Percentiles rank a stretch among this genome's conserved stretches.
Evolutionary conservation across 1,284 basidiomycete genomes (phyloP).

Genomic region (Irpex rosettiformis): DNA sequence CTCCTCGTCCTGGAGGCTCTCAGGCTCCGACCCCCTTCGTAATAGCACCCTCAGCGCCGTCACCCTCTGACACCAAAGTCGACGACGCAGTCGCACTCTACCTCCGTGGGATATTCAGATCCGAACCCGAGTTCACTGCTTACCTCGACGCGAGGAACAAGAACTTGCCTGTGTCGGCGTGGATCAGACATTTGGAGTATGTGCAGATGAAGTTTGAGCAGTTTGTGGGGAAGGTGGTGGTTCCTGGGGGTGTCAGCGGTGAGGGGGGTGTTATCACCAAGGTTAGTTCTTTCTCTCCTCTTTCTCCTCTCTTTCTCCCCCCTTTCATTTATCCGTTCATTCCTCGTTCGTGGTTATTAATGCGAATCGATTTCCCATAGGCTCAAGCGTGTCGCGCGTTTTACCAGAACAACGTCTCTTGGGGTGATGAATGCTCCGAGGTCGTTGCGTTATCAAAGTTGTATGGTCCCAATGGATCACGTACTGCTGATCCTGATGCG

Average conservation of each 20-base stretch:
- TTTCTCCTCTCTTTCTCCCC: too few species aligned
- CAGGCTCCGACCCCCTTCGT: too few species aligned
- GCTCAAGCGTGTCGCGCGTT: conserved; percentile 53
- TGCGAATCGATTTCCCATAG: conserved; percentile 28
- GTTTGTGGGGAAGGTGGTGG: conserved; percentile 17
- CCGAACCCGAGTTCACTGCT: conserved; percentile 22
- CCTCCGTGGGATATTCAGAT: conserved; percentile 20
- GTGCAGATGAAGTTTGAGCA: conserved; percentile 25
- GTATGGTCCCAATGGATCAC: conserved; percentile 55
- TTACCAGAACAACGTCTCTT: conserved; percentile 36
- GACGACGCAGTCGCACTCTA: conserved; percentile 22
- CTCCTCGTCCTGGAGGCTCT: too few species aligned
- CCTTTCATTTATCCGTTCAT: too few species aligned
- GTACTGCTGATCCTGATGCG: conserved; percentile 46
- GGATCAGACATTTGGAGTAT: conserved; percentile 28
- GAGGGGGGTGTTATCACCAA: conserved; percentile 21
- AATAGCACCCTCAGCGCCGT: not conserved
- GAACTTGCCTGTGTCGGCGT: conserved; percentile 22
- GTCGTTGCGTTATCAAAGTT: conserved; percentile 44
- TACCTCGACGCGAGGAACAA: conserved; percentile 21
- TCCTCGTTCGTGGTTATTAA: too few species aligned
- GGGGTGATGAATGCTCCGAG: conserved; percentile 47
- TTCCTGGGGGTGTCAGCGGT: conserved; percentile 23
- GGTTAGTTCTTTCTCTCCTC: conserved; percentile 15
- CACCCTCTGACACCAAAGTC: conserved; percentile 11